These are phyloP conservation scores for Solanum bulbocastanum DNA, from an alignment of 257 asterid species.

Conservation along the genomic window DNA sequence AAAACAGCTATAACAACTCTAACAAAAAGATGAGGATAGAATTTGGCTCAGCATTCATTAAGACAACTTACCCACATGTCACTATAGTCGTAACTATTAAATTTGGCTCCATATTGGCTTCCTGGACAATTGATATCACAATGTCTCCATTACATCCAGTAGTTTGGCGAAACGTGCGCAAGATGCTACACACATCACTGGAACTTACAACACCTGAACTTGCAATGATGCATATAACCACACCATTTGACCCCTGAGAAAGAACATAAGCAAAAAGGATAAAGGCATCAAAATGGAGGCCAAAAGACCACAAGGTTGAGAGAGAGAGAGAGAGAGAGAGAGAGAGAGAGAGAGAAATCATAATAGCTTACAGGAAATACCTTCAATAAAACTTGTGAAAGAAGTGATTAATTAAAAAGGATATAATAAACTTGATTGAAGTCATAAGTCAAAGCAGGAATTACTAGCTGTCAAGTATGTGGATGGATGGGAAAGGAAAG, in stretches of 20 bases:
- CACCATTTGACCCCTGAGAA: conserved; percentile 59
- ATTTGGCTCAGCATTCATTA: background rate
- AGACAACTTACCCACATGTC: conserved; percentile 55
- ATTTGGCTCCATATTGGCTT: conserved; percentile 51
- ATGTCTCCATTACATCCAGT: conserved; percentile 48
- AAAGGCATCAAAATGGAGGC: background rate
- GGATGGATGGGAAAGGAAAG: background rate
- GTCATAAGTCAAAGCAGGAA: background rate
- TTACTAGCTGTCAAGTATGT: background rate
- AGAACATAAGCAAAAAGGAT: conserved; percentile 4
- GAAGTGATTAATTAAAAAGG: background rate
- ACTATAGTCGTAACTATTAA: conserved; percentile 54
- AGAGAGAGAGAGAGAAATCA: background rate
- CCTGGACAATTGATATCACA: conserved; percentile 40
- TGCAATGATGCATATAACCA: conserved; percentile 61
- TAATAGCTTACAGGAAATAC: background rate
- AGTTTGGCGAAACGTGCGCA: conserved; percentile 37
- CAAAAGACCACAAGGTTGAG: background rate
- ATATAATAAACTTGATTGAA: background rate
- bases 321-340: background rate
- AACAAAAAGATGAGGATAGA: background rate
- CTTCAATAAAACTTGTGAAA: background rate
- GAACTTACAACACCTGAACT: conserved; percentile 53
- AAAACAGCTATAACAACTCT: background rate
- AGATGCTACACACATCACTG: conserved; percentile 33